A percentile compares a stretch with the other conserved stretches of the same genome.
Conservation (phyloP, 139 green algal species). For the Chloropicon primus region DNA sequence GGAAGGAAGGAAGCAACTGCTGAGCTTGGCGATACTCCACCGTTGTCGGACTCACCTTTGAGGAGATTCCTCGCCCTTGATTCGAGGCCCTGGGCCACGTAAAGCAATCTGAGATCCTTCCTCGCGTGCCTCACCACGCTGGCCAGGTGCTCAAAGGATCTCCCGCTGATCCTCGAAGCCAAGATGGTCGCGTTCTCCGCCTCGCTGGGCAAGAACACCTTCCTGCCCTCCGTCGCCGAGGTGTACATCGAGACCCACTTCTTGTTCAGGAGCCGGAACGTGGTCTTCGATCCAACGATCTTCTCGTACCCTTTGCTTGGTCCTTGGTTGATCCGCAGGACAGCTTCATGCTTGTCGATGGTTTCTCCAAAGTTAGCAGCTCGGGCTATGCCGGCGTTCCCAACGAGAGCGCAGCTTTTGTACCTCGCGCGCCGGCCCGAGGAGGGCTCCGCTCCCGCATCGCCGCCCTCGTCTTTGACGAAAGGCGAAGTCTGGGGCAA, state of each 20-base stretch:
- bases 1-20: no score
- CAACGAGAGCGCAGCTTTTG: conserved; percentile 1
- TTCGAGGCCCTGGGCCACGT: neutral
- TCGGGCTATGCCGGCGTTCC: neutral
- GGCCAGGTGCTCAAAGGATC: conserved; percentile 9
- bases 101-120: conserved; percentile 2
- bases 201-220: conserved; percentile 9
- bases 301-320: conserved; percentile 5
- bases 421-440: neutral
- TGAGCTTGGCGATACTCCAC: no score
- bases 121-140: conserved; percentile 9
- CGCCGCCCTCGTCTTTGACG: neutral
- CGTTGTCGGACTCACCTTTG: neutral
- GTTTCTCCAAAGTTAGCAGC: neutral
- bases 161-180: neutral
- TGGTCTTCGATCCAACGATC: conserved; percentile 8
- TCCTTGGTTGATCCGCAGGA: conserved; percentile 2
- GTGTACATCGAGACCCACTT: conserved; percentile 17
- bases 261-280: conserved; percentile 13
- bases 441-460: neutral
- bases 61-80: neutral
- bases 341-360: conserved; percentile 8
- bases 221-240: neutral
- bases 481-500: neutral
- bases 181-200: conserved; percentile 9